Base-by-base conservation (phyloP, 2,329 filamentous ascomycete species). In the Penicillium sp. region DNA sequence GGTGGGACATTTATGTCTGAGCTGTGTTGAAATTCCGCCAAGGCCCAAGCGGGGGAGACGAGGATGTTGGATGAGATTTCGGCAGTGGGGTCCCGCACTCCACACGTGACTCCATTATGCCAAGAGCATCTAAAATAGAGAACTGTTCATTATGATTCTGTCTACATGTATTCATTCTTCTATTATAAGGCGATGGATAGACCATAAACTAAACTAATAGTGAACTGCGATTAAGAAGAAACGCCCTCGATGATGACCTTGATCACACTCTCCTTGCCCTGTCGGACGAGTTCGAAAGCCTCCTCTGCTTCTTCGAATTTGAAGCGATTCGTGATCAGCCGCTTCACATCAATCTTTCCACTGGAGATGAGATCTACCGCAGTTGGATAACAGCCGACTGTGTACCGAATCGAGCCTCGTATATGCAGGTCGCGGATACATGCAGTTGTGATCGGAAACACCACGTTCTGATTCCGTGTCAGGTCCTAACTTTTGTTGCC, bases 361-460 rank as follows among this genome's bases (percentile, higher is more conserved):
- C 68, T 73, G 0, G 76, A 71, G n/a, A 83, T 70, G 6, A 84
- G 65, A 33, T 78, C 69, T 0, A 84, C 68, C 0, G 80, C 80
- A 4, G 71, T 59, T 0, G 78, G 74, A 60, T 81, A 83, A 54
- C 75, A 78, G 0, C 80, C 80, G 0, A 73, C 67, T 3, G 71
- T 74, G 52, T 83, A 84, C 2, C 80, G 70, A 45, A 83, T 80
- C 0, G 75, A 79, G 1, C 80, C 81, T 46, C 78, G 75, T 53
- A 82, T 69, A 3, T 64, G 76, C 40, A 83, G 60, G 0, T 70
- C 80, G 4, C 75, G 70, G 51, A 78, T 78, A 51, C 78, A 82
- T 1, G 75, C 74, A 0, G 73, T 74, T 0, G 75, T 78, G 49
- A 83, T 82, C 0, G 80, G 80, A 47, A 82, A 82, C 0, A 74